Evolutionary conservation across 2,329 filamentous ascomycete species (phyloP).

Genomic region (Beauveria varroae): DNA sequence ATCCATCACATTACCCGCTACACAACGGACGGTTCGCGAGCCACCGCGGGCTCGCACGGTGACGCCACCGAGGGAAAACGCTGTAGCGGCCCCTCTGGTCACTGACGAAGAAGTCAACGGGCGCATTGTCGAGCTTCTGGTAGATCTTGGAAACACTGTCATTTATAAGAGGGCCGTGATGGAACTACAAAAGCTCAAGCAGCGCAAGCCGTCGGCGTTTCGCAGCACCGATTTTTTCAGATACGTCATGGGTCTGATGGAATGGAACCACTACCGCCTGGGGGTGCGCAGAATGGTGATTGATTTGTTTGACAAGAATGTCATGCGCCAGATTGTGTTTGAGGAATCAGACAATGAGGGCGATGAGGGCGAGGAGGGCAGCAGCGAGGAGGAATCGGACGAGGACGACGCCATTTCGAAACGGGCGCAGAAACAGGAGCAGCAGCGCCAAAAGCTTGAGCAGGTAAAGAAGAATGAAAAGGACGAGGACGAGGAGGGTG

Average conservation of each 20-base stretch:
- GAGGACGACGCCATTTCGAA: constrained; percentile 22
- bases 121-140: constrained; percentile 75
- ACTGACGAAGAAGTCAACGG: constrained; percentile 60
- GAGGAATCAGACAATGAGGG: constrained; percentile 53
- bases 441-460: neutral
- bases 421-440: constrained; percentile 15
- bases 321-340: constrained; percentile 77
- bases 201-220: constrained; percentile 68
- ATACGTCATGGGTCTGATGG: constrained; percentile 75
- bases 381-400: constrained; percentile 55
- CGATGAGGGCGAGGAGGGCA: constrained; percentile 43
- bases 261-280: constrained; percentile 83
- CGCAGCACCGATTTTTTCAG: constrained; percentile 71
- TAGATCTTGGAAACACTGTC: constrained; percentile 88
- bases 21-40: constrained; percentile 44
- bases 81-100: constrained; percentile 35
- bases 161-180: constrained; percentile 79
- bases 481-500: constrained; percentile 45
- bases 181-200: constrained; percentile 74
- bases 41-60: constrained; percentile 35
- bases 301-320: constrained; percentile 87
- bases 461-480: constrained; percentile 30
- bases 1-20: constrained; percentile 38
- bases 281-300: constrained; percentile 83
- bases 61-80: constrained; percentile 36